Base-by-base conservation (phyloP, 371 early-diverging fungal species). In the Rhizomucor pusillus region DNA sequence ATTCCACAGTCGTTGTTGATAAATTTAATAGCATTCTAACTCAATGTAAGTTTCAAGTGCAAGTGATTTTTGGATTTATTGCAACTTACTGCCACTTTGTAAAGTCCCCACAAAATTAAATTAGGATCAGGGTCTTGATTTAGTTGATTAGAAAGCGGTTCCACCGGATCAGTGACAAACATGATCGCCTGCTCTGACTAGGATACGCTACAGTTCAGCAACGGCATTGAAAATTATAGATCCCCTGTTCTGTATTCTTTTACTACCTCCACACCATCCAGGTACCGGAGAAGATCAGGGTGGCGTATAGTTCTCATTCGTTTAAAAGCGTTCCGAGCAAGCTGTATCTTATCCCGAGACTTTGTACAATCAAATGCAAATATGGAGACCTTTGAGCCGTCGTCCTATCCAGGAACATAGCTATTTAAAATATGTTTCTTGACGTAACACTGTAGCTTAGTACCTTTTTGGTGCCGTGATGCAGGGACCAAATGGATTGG, bases 251-350 rank as follows among this genome's bases (percentile, higher is more conserved):
- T 41, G 14, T 6, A 37, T 16, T 16, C 39, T 33, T 40, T 47
- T 1, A 13, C 23, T 71, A 90, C 91, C 87, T 95, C 94, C 10
- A 87, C 66, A 35, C 92, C 93, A 53, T 93, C 97, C 20, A 94
- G 54, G 62, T 87, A 96, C 20, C 80, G 80, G 44, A 95, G 67
- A 23, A 94, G 61, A 56, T 90, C 91, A 0, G 98, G 98, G 68
- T 97, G 95, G 44, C 97, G 82, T 50, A 97, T 75, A 7, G 95
- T 95, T 23, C 91, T 82, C 63, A 90, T 74, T 48, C 91, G 78
- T 62, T 89, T 90, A 52, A 95, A 85, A 1, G 93, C 90, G 62
- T 98, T 95, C 59, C 85, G 78, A 25, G 98, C 97, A 10, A 94
- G 73, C 7, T 84, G 79, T 7, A 89, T 57, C 56, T 79, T 81